Conservation (phyloP, 2,329 filamentous ascomycete genomes). For the Nemania serpens region DNA sequence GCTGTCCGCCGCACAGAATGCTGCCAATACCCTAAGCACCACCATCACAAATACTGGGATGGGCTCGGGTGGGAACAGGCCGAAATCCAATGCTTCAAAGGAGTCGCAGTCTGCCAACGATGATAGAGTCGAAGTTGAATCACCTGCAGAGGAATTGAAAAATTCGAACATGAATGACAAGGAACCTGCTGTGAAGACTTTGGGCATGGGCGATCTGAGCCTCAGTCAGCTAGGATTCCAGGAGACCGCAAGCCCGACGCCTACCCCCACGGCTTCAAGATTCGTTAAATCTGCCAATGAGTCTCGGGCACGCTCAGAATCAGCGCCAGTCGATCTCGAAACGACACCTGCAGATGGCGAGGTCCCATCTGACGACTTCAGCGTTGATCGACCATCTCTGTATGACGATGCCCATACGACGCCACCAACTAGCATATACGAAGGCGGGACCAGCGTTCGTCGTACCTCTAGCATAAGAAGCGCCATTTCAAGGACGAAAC, state of each 20-base stretch:
- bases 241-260: slow-evolving; percentile 59
- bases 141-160: slow-evolving; percentile 48
- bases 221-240: slow-evolving; percentile 84
- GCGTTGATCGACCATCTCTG: slow-evolving; percentile 51
- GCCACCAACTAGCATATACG: slow-evolving; percentile 68
- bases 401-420: slow-evolving; percentile 58
- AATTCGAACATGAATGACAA: slow-evolving; percentile 57
- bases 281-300: slow-evolving; percentile 55
- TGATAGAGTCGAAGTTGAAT: slow-evolving; percentile 50
- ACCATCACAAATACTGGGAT: slow-evolving; percentile 72
- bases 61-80: slow-evolving; percentile 56
- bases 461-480: slow-evolving; percentile 72
- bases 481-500: slow-evolving; percentile 57
- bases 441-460: slow-evolving; percentile 61
- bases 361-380: slow-evolving; percentile 45
- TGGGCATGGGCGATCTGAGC: slow-evolving; percentile 87
- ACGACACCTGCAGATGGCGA: slow-evolving; percentile 41
- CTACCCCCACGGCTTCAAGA: slow-evolving; percentile 61
- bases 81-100: slow-evolving; percentile 41
- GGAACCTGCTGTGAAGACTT: slow-evolving; percentile 81
- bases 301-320: slow-evolving; percentile 58
- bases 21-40: slow-evolving; percentile 74
- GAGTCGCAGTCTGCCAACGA: slow-evolving; percentile 42
- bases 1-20: slow-evolving; percentile 90
- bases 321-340: slow-evolving; percentile 57